phyloP scores from a whole-genome alignment of 2,329 filamentous ascomycete species.

The Cercospora janseana region DNA sequence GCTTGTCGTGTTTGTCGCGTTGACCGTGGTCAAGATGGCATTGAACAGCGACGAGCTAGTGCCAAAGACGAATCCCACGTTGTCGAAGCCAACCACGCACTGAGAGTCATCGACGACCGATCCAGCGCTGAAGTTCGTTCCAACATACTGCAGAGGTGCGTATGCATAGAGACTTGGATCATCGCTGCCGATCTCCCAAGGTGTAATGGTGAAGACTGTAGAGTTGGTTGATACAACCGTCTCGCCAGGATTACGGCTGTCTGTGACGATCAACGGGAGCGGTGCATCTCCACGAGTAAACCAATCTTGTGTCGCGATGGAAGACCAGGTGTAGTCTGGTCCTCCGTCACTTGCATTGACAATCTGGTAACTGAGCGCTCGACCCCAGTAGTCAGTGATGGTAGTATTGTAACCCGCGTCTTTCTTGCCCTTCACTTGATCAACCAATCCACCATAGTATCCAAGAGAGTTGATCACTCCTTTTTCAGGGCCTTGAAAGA shows the following conservation, averaged over 20 bases:
- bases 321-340: constrained; percentile 76
- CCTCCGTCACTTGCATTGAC: constrained; percentile 74
- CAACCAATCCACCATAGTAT: constrained; percentile 62
- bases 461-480: constrained; percentile 54
- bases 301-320: constrained; percentile 62
- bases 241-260: constrained; percentile 64
- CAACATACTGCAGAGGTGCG: constrained; percentile 67
- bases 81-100: constrained; percentile 80
- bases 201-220: constrained; percentile 75
- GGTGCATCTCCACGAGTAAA: constrained; percentile 65
- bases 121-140: constrained; percentile 68
- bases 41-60: constrained; percentile 87
- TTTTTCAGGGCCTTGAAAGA: constrained; percentile 57
- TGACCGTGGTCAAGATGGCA: constrained; percentile 65
- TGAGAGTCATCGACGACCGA: constrained; percentile 51
- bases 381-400: constrained; percentile 80
- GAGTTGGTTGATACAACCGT: constrained; percentile 65
- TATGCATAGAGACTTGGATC: constrained; percentile 72
- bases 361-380: constrained; percentile 81
- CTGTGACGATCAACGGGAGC: constrained; percentile 70
- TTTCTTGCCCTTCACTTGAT: constrained; percentile 60
- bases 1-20: constrained; percentile 47
- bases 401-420: constrained; percentile 66
- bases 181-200: constrained; percentile 74
- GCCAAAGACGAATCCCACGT: constrained; percentile 78